Percentiles rank a stretch among this genome's conserved stretches.
phyloP scores from a whole-genome alignment of 2,329 filamentous ascomycete species.

The Epicoccum sorghinum region DNA sequence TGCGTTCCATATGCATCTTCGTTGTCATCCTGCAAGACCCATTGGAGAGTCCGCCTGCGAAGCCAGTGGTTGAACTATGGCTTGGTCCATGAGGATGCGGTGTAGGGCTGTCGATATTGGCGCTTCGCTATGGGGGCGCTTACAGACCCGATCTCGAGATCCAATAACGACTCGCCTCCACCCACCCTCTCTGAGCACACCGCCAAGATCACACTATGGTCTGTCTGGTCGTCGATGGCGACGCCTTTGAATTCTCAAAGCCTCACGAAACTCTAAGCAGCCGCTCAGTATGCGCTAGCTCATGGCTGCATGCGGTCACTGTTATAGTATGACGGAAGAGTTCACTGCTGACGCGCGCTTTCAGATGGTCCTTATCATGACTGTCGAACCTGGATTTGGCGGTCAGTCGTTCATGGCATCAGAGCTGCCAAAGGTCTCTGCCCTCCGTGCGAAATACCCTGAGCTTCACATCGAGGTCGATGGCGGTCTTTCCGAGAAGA shows the following conservation, averaged over 20 bases:
- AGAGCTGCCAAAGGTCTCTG: slow-evolving; percentile 90
- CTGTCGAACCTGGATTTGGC: slow-evolving; percentile 94
- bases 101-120: slow-evolving; percentile 32
- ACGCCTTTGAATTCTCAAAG: background rate
- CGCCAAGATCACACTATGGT: too few species aligned
- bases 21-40: background rate
- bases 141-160: slow-evolving; percentile 31
- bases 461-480: slow-evolving; percentile 97
- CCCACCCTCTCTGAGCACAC: too few species aligned
- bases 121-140: slow-evolving; percentile 41
- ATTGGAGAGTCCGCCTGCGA: too few species aligned
- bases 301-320: too few species aligned
- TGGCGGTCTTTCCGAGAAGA: slow-evolving; percentile 84
- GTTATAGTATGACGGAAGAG: background rate
- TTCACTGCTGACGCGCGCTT: slow-evolving; percentile 13
- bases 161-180: slow-evolving; percentile 24
- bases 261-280: too few species aligned
- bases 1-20: background rate
- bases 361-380: slow-evolving; percentile 99
- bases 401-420: slow-evolving; percentile 98
- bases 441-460: slow-evolving; percentile 82
- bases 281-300: too few species aligned
- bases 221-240: too few species aligned
- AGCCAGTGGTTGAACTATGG: background rate
- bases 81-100: background rate